Evolutionary conservation across 2,329 filamentous ascomycete species (phyloP).

Genomic region (Pestalotiopsis sp.): DNA sequence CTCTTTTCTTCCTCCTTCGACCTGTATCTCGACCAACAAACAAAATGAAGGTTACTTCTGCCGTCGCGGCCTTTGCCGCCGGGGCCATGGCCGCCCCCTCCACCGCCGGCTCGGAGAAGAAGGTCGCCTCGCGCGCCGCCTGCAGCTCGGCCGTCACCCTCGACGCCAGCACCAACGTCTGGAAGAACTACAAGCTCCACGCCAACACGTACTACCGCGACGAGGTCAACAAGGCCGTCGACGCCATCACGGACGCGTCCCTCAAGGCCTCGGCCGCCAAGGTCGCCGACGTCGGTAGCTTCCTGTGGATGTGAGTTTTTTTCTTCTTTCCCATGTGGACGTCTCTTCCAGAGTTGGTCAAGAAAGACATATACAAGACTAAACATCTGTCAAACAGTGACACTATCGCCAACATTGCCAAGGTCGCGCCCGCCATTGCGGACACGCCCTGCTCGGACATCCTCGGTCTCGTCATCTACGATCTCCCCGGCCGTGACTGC

Average conservation of each 20-base stretch:
- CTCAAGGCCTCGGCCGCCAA: slow-evolving; percentile 56
- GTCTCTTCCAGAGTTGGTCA: background rate
- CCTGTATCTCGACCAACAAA: slow-evolving; percentile 1
- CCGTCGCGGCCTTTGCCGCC: slow-evolving; percentile 28
- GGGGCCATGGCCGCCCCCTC: slow-evolving; percentile 30
- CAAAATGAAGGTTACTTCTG: slow-evolving; percentile 31
- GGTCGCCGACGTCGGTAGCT: slow-evolving; percentile 56
- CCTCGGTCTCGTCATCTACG: slow-evolving; percentile 56
- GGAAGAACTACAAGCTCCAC: slow-evolving; percentile 32
- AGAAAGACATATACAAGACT: slow-evolving; percentile 26
- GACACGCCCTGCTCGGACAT: slow-evolving; percentile 44
- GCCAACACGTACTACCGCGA: slow-evolving; percentile 33
- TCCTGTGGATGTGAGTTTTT: slow-evolving; percentile 52
- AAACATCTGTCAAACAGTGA: slow-evolving; percentile 32
- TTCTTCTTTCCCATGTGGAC: background rate
- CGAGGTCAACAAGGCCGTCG: slow-evolving; percentile 31
- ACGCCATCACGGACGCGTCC: slow-evolving; percentile 40
- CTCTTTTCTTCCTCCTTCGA: slow-evolving; percentile 23
- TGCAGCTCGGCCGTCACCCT: slow-evolving; percentile 31
- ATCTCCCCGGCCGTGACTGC: slow-evolving; percentile 63
- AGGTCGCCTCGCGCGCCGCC: slow-evolving; percentile 14
- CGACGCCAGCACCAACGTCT: slow-evolving; percentile 34
- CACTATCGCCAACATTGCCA: slow-evolving; percentile 51
- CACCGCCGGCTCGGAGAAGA: slow-evolving; percentile 3
- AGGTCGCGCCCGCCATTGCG: slow-evolving; percentile 50